phyloP scores from a whole-genome alignment of 176 grass and related monocot genomes.

The Bonia amplexicaulis region DNA sequence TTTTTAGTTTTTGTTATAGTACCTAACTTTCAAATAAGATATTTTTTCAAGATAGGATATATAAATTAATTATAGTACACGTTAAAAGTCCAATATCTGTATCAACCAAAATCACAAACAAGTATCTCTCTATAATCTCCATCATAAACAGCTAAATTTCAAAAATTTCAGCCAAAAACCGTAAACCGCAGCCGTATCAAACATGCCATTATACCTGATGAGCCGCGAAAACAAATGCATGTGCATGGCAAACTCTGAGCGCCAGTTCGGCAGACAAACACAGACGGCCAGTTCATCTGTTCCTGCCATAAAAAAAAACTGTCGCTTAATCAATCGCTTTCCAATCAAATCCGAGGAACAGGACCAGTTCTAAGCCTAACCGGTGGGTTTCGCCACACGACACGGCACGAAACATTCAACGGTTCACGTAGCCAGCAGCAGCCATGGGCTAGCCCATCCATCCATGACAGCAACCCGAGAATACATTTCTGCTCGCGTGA shows the following conservation, averaged over 20 bases:
- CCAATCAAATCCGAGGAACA: background rate
- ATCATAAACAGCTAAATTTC: no score
- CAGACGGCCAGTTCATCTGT: background rate
- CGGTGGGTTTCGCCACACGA: background rate
- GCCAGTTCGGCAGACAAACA: background rate
- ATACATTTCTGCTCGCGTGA: background rate
- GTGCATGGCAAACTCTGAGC: background rate
- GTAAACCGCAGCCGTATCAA: no score
- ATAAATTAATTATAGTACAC: no score
- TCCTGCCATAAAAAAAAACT: background rate
- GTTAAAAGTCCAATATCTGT: no score
- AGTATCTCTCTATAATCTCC: no score
- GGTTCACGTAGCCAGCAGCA: background rate
- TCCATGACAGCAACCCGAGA: background rate
- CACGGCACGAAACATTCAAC: slow-evolving; percentile 4
- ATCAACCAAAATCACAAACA: no score
- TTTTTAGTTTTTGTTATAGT: no score
- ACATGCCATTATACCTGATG: no score
- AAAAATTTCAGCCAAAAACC: no score
- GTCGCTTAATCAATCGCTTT: background rate
- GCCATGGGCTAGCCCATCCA: background rate
- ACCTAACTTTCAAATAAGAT: no score
- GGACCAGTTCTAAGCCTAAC: background rate
- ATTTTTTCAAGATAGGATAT: no score
- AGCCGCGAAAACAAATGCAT: background rate